A percentile compares a stretch with the other conserved stretches of the same genome.
These are phyloP conservation scores for Ilyonectria sp. DNA, from an alignment of 2,329 filamentous ascomycete species.

Conservation along the genomic window DNA sequence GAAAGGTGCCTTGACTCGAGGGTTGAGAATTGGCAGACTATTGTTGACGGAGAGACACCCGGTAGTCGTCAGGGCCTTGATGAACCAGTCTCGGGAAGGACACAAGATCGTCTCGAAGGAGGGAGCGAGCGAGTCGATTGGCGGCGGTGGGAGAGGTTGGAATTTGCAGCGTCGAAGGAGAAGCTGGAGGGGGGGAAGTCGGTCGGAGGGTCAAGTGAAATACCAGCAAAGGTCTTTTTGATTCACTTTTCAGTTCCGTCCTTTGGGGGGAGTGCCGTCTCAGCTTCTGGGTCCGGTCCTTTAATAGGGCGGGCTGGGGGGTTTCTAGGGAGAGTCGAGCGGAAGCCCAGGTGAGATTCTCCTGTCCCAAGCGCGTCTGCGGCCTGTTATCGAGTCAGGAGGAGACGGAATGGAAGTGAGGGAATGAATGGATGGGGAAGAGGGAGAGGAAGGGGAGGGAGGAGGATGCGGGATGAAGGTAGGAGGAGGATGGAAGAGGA, in stretches of 20 bases:
- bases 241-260: slow-evolving; percentile 50
- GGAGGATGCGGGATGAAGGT: slow-evolving; percentile 62
- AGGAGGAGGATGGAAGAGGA: slow-evolving; percentile 68
- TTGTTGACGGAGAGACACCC: slow-evolving; percentile 30
- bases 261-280: slow-evolving; percentile 45
- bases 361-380: slow-evolving; percentile 52
- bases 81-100: slow-evolving; percentile 55
- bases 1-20: slow-evolving; percentile 45
- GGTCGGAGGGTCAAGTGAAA: slow-evolving; percentile 51
- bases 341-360: slow-evolving; percentile 48
- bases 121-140: slow-evolving; percentile 50
- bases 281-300: slow-evolving; percentile 49
- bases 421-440: slow-evolving; percentile 68
- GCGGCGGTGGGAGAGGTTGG: slow-evolving; percentile 55
- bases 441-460: slow-evolving; percentile 58
- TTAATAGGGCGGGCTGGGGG: slow-evolving; percentile 46
- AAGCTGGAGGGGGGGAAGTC: slow-evolving; percentile 40
- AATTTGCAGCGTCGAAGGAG: slow-evolving; percentile 53
- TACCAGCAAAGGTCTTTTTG: slow-evolving; percentile 58
- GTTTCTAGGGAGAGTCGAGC: slow-evolving; percentile 37
- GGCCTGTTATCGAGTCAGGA: slow-evolving; percentile 55
- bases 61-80: slow-evolving; percentile 25
- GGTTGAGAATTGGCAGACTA: slow-evolving; percentile 54
- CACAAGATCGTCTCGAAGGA: slow-evolving; percentile 49
- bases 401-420: slow-evolving; percentile 64